Percentiles rank a stretch among this genome's conserved stretches.
Evolutionary conservation across 2,329 filamentous ascomycete genomes (phyloP).

Genomic region (Claviceps capensis): DNA sequence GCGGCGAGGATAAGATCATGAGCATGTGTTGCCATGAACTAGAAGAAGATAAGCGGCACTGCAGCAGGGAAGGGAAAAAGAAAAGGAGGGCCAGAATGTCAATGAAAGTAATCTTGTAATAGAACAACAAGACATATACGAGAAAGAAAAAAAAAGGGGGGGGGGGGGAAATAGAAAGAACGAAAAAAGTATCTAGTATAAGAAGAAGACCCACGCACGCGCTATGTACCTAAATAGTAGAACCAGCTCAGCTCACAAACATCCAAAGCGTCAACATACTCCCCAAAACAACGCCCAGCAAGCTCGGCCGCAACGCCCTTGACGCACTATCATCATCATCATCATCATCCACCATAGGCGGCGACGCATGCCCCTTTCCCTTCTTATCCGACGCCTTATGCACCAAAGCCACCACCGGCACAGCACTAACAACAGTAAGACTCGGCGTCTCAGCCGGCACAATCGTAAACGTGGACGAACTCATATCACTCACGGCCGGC

Average conservation of each 20-base stretch:
- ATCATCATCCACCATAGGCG: background rate
- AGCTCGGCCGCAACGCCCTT: background rate
- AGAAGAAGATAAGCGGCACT: no score
- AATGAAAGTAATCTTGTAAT: background rate
- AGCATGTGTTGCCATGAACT: no score
- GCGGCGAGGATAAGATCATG: no score
- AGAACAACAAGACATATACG: background rate
- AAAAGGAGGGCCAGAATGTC: no score
- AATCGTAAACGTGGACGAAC: background rate
- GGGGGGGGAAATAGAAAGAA: background rate
- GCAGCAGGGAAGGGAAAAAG: no score
- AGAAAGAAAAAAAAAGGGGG: background rate
- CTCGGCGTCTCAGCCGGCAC: background rate
- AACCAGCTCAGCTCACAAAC: background rate
- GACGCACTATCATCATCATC: constrained; percentile 1
- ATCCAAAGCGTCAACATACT: background rate
- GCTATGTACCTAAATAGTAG: background rate
- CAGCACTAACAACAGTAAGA: constrained; percentile 1
- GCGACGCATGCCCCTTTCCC: background rate
- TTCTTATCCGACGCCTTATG: constrained; percentile 7
- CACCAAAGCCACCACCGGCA: constrained; percentile 9
- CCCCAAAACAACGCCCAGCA: background rate
- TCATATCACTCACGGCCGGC: background rate
- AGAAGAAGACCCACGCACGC: no score
- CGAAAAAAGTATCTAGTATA: background rate